Base-by-base conservation (phyloP, 805 yeast genomes). In the Barnettozyma vustinii region DNA sequence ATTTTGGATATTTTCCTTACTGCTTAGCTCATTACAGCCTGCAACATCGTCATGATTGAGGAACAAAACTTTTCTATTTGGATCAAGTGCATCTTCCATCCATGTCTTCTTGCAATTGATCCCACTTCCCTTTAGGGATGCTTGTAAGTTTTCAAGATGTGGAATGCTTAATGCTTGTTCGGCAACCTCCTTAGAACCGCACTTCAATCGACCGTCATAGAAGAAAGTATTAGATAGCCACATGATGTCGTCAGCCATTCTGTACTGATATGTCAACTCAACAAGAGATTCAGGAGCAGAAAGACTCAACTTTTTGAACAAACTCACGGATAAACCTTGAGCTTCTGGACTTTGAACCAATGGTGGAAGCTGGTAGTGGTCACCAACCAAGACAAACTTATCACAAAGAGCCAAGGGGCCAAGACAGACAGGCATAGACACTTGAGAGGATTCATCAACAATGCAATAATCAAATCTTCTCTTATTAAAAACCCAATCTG, bases 401-500 rank as follows among this genome's bases (percentile, higher is more conserved):
- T 84, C 83, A 32, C 90, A 83, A 54, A 77, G 79, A 30, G 90
- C 66, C 42, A 94, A 64, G 0, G 99, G 98, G 0, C 98, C 99
- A 26, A 94, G 65, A 56, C 95, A 86, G 6, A 87, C 75, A 0
- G 99, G 99, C 74, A 92, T 74, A 0, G 97, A 84, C 0, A 92
- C 87, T 61, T 94, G 99, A 1, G 97, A 90, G 0, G 98, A 98
- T 64, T 94, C 99, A 64, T 94, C 99, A 40, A 94, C 77, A 39
- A 94, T 90, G 61, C 97, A 95, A 61, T 87, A 92, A 60, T 94
- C 99, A 65, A 94, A 94, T 15, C 69, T 73, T 32, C 79, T 65
- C 58, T 71, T 58, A 19, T 63, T 70, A 57, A 90, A 83, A 2
- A 81, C 64, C 61, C 81, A 72, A 60, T 84, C 88, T 33, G 69